Percentiles rank a stretch among this genome's conserved stretches.
Conservation (phyloP, 805 yeast genomes). For the Lipomyces sp. region DNA sequence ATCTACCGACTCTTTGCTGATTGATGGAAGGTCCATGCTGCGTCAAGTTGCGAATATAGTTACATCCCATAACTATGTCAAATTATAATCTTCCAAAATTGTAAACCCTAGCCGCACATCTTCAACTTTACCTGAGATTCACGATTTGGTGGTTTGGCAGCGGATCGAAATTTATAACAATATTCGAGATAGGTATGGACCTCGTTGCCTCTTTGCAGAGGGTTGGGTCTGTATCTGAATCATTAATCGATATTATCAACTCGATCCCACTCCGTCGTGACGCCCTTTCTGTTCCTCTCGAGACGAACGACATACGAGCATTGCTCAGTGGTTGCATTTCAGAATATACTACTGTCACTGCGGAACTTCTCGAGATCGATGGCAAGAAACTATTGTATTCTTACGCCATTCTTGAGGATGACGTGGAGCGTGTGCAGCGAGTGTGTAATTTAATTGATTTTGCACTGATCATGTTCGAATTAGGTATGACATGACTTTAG, state of each 20-base stretch:
- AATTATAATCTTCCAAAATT: neutral
- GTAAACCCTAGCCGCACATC: neutral
- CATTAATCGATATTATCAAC: neutral
- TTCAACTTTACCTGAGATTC: too few relatives aligned
- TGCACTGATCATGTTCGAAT: conserved; percentile 22
- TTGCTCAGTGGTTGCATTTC: neutral
- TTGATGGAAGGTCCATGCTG: neutral
- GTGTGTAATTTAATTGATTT: conserved; percentile 39
- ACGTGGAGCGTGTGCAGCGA: neutral
- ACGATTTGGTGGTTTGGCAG: neutral
- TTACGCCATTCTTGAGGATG: conserved; percentile 24
- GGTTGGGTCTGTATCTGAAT: neutral
- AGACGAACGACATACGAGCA: neutral
- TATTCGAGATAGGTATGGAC: neutral
- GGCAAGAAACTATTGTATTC: conserved; percentile 27
- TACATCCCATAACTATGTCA: neutral
- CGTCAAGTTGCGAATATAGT: neutral
- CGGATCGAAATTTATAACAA: neutral
- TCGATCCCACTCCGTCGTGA: conserved; percentile 1
- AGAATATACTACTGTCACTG: neutral
- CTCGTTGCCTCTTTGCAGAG: neutral
- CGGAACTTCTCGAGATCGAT: conserved; percentile 7
- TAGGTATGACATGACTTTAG: conserved; percentile 5
- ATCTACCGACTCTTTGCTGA: conserved; percentile 21
- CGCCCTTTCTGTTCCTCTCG: conserved; percentile 2